Base-by-base conservation (phyloP, 148 eudicot species). In the Agrostemma githago region DNA sequence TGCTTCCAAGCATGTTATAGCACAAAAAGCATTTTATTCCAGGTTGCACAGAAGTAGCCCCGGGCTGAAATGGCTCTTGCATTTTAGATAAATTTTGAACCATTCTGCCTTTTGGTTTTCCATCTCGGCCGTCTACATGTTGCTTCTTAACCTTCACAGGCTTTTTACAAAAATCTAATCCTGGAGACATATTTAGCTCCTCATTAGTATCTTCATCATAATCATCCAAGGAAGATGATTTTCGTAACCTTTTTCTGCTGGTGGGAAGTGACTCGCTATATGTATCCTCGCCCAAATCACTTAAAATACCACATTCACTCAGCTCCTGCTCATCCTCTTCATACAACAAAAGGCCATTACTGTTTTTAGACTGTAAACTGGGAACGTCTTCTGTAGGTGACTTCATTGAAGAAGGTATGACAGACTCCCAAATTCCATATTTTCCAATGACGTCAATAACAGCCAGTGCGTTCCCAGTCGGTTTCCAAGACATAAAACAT, bases 1-100 rank as follows among this genome's bases (percentile, higher is more conserved):
- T 85, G 79, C 92, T 84, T 79, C 99, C 99, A 68, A 96, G 89
- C 93, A 96, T 83, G 74, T 88, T 92, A 81, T 92, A 92, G 85
- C 96, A 92, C 63, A 96, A 77, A 80, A 90, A 92, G 62, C 80
- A 83, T 81, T 94, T 87, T 80, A 88, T 90, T 65, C 96, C 97
- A 58, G 89, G 85, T 72, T 89, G 96, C 62, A 81, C 79, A 48
- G 99, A 94, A 77, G 99, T 96, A 76, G 91, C 81, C 62, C 97
- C 97, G 62, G 99, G 92, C 82, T 96, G 99, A 85, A 96, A 92
- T 63, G 96, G 85, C 76, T 87, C 97, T 79, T 96, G 99, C 90
- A 90, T 66, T 83, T 84, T 89, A 17, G 85, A 74, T 34, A 75
- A 74, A 39, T 72, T 73, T 71, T 82, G 58, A 48, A 68, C 19